These are phyloP conservation scores for Agapanthus africanus DNA, from an alignment of 106 monocot genomes.

Conservation along the genomic window DNA sequence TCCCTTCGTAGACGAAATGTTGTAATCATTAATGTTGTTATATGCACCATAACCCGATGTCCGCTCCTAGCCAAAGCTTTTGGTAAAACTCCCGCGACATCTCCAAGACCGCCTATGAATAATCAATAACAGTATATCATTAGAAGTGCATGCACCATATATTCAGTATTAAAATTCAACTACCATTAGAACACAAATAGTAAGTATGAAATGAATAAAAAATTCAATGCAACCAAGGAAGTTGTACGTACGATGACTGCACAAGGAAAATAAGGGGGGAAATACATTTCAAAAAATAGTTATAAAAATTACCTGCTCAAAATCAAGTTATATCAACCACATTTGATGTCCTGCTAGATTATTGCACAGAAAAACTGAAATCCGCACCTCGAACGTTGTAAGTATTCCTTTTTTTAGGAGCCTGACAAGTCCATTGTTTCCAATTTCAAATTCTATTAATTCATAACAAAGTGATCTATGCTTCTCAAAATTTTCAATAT, in stretches of 20 bases:
- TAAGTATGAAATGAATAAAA: background rate
- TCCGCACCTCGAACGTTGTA: background rate
- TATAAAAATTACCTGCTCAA: background rate
- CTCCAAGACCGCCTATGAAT: conserved; percentile 80
- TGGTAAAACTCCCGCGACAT: conserved; percentile 84
- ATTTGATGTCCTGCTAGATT: background rate
- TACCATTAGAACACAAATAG: background rate
- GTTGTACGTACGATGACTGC: no score
- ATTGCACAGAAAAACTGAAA: background rate
- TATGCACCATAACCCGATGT: conserved; percentile 75
- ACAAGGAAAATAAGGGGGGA: background rate
- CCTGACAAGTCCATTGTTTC: background rate
- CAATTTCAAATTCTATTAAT: background rate
- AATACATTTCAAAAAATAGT: background rate
- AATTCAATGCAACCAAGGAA: background rate
- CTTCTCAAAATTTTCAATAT: no score
- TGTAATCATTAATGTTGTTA: background rate
- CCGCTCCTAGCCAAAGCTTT: conserved; percentile 87
- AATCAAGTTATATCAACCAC: background rate
- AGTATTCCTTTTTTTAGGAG: background rate
- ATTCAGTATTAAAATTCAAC: background rate
- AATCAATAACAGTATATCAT: background rate
- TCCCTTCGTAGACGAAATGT: background rate
- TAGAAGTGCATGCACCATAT: background rate
- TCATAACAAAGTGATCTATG: background rate